Evolutionary conservation across 352 stramenopile species (phyloP), one percentile per base, ranked within the genome.

Genomic region (Phytophthora ohioensis): DNA sequence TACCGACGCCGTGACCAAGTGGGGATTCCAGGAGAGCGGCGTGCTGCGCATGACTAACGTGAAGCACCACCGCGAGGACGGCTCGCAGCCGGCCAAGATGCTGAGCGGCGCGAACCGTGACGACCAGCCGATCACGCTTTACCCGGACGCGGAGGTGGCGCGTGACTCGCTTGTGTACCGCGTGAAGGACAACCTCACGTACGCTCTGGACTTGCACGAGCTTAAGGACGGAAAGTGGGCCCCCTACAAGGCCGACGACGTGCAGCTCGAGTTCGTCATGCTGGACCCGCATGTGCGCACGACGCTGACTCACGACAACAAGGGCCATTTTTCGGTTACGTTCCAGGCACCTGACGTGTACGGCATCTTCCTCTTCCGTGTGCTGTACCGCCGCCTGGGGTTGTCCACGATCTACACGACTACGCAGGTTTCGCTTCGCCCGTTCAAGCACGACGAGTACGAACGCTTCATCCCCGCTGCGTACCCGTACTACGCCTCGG

Each of bases 361-460:
- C 70, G 93, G 93, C 42, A 97, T 98, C 71, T 98, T 98, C 73
- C 92, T 97, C 42, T 98, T 98, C 73, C 88, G 90, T 61, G 85
- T 98, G 34, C 78, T 98, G 68, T 98, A 98, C 73, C 87, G 92
- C 52, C 88, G 94, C 51, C 68, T 92, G 13, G 94, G 92, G 4
- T 82, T 97, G 63, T 95, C 90, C 32, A 92, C 92, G 52, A 78
- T 98, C 38, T 85, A 93, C 73, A 88, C 89, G 61, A 93, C 88
- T 43, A 97, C 79, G 65, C 91, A 98, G 73, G 93, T 98, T 36
- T 96, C 86, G 31, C 81, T 98, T 36, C 91, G 94, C 11, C 94
- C 93, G 46, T 98, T 93, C 86, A 98, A 97, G 80, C 94, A 98
- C 81, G 93, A 98, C 80, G 94, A 98, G 79, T 98, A 98, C 82